phyloP scores from a whole-genome alignment of 768 basidiomycete genomes.

The Hericium erinaceus region DNA sequence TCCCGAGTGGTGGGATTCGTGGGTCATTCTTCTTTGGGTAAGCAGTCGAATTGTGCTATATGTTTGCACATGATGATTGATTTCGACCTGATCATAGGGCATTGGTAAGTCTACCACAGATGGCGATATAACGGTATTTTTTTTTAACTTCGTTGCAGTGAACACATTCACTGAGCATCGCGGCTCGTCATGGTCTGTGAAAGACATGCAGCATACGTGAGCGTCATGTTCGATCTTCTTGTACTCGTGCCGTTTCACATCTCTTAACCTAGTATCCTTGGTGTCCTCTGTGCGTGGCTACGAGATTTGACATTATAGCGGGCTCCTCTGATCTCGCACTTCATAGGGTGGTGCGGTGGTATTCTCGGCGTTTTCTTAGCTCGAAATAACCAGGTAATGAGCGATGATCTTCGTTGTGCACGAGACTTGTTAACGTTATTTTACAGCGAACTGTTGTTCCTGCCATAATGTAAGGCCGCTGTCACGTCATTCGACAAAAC shows the following conservation, averaged over 20 bases:
- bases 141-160: slow-evolving; percentile 39
- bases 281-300: slow-evolving; percentile 51
- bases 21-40: slow-evolving; percentile 50
- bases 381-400: slow-evolving; percentile 60
- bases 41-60: slow-evolving; percentile 7
- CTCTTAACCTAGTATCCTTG: slow-evolving; percentile 43
- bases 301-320: too few relatives aligned
- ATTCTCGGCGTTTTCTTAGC: slow-evolving; percentile 79
- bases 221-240: slow-evolving; percentile 19
- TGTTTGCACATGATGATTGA: neutral
- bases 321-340: neutral
- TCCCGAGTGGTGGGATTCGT: slow-evolving; percentile 84
- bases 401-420: neutral
- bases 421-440: neutral
- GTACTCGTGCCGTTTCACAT: neutral
- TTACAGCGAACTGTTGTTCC: slow-evolving; percentile 71
- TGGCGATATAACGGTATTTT: too few relatives aligned
- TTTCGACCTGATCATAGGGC: slow-evolving; percentile 6
- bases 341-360: slow-evolving; percentile 85
- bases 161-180: slow-evolving; percentile 93
- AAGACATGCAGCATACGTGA: slow-evolving; percentile 93
- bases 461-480: slow-evolving; percentile 53
- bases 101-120: slow-evolving; percentile 8
- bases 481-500: neutral
- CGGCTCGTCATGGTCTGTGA: slow-evolving; percentile 72